Base-by-base conservation (phyloP, 1,284 basidiomycete genomes). In the Vanrija humicola region DNA sequence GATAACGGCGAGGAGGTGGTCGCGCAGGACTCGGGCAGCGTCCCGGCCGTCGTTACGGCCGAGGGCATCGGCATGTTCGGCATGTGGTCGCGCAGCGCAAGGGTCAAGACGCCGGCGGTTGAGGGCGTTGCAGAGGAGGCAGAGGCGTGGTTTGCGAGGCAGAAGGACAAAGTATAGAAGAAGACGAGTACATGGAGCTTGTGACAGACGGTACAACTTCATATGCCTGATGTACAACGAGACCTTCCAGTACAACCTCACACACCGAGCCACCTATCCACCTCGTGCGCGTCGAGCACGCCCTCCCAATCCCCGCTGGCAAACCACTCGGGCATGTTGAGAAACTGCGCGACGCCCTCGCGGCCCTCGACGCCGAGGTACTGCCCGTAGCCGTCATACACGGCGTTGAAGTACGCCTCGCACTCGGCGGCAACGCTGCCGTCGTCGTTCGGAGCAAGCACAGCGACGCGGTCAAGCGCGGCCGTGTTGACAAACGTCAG, bases 21-120 rank as follows among this genome's bases (percentile, higher is more conserved):
- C 19, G 43, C 34, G 6, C 7, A n/a, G 19, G n/a, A 42, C n/a
- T 16, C 21, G n/a, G 9, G 16, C 12, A 39, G 14, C 10, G 52
- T 26, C 9, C 16, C 46, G 3, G 47, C 48, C 1, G 34, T 57
- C 25, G 51, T 57, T 10, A 57, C 51, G 7, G 16, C 16, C n/a
- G 21, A 43, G n/a, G 55, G 55, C 18, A 50, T 57, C 25, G 55
- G 55, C 10, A 57, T 57, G 55, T 57, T 57, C 23, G 48, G 45
- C 23, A 28, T 34, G 3, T 56, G 28, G 10, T 15, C 46, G 47
- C 5, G 55, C 46, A 9, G 38, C 18, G 15, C 26, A 21, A 7
- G 47, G 3, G 16, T 38, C 25, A 6, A 19, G 28, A 12, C 23
- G 4, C 43, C 50, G 16, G n/a, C 5, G 2, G 47, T 50, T 5